Evolutionary conservation across 163 green algal species (phyloP).

Genomic region (Chlorella variabilis): DNA sequence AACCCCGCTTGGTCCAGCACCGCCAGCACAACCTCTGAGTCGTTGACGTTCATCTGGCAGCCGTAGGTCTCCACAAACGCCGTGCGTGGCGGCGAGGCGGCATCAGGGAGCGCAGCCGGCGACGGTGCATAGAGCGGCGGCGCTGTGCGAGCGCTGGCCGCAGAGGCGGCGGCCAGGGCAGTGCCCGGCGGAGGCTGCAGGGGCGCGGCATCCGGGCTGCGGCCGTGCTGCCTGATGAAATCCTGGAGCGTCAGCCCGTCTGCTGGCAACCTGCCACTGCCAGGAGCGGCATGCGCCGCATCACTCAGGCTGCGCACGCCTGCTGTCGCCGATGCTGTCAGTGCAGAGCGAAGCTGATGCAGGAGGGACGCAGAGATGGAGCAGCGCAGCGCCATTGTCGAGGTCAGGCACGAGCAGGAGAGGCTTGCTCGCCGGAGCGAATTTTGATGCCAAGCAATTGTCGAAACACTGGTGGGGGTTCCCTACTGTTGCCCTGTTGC

Average conservation of each 20-base stretch:
- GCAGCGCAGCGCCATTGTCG: neutral
- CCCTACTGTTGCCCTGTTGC: no score
- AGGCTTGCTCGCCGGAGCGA: no score
- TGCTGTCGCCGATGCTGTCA: neutral
- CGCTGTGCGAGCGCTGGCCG: no score
- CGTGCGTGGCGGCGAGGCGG: neutral
- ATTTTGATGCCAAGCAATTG: no score
- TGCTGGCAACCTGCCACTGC: slow-evolving; percentile 17
- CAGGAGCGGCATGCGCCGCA: neutral
- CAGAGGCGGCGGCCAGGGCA: neutral
- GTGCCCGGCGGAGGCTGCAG: neutral
- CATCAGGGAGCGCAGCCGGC: no score
- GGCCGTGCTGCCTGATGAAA: slow-evolving; percentile 16
- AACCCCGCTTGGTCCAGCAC: slow-evolving; percentile 76
- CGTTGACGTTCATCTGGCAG: slow-evolving; percentile 92
- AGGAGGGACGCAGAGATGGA: neutral
- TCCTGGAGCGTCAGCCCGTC: slow-evolving; percentile 39
- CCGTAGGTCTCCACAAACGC: slow-evolving; percentile 83
- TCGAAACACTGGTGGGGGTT: no score
- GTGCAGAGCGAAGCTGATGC: neutral
- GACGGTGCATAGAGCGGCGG: no score
- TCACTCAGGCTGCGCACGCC: slow-evolving; percentile 2
- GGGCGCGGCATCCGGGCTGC: neutral
- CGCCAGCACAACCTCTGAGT: slow-evolving; percentile 82
- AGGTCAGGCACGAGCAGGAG: no score